A percentile compares a stretch with the other conserved stretches of the same genome.
phyloP scores from a whole-genome alignment of 768 basidiomycete genomes.

The Rhodotorula kratochvilovae region DNA sequence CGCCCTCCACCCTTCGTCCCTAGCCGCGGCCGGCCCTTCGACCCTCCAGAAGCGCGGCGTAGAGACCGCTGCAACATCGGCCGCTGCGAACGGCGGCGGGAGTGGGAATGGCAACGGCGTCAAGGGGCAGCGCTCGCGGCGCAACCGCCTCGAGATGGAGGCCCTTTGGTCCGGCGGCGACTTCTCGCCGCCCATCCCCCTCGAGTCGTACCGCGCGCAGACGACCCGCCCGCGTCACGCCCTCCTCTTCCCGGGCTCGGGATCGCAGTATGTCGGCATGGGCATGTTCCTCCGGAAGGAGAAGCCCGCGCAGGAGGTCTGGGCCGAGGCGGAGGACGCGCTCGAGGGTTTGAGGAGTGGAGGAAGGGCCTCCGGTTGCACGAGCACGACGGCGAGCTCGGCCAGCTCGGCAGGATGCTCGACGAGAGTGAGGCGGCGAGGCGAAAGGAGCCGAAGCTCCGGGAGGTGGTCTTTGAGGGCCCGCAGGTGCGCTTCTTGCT shows the following conservation, averaged over 20 bases:
- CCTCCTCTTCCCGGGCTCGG: slow-evolving; percentile 44
- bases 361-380: slow-evolving; percentile 35
- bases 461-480: slow-evolving; percentile 38
- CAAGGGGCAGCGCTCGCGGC: slow-evolving; percentile 8
- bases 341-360: slow-evolving; percentile 43
- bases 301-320: slow-evolving; percentile 32
- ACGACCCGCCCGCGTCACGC: slow-evolving; percentile 30
- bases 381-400: slow-evolving; percentile 39
- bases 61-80: background rate
- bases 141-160: slow-evolving; percentile 37
- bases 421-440: slow-evolving; percentile 15
- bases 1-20: slow-evolving; percentile 16
- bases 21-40: background rate
- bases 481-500: slow-evolving; percentile 36
- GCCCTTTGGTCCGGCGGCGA: slow-evolving; percentile 37
- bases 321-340: slow-evolving; percentile 44
- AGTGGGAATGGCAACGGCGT: background rate
- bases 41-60: background rate
- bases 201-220: slow-evolving; percentile 24
- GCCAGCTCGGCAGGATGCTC: slow-evolving; percentile 36
- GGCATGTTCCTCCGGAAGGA: slow-evolving; percentile 30
- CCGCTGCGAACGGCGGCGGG: background rate
- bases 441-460: slow-evolving; percentile 12
- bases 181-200: slow-evolving; percentile 27
- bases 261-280: slow-evolving; percentile 42